Conservation (phyloP, 768 basidiomycete species). For the Floccularia luteovirens region DNA sequence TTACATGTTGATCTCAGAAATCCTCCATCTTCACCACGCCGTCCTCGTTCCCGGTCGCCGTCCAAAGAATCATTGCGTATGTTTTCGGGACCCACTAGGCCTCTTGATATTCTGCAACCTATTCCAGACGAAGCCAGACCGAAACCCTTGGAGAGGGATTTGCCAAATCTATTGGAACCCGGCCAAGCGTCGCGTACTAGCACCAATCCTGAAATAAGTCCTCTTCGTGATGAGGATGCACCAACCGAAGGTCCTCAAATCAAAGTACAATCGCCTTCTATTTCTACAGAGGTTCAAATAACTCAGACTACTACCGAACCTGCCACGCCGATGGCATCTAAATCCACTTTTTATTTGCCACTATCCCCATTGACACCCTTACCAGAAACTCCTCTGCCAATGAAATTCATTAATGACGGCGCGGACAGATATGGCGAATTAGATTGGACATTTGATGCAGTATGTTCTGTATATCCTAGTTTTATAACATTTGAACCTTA, state of each 20-base stretch:
- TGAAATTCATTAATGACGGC: conserved; percentile 6
- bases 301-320: too few relatives aligned
- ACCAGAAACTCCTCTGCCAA: conserved; percentile 35
- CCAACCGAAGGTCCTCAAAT: too few relatives aligned
- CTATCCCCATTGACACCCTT: conserved; percentile 33
- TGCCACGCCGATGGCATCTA: neutral
- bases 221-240: too few relatives aligned
- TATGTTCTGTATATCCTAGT: too few relatives aligned
- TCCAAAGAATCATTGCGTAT: conserved; percentile 31
- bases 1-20: conserved; percentile 36
- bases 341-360: neutral
- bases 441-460: conserved; percentile 15
- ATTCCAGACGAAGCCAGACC: conserved; percentile 13
- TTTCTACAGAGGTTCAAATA: too few relatives aligned
- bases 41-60: conserved; percentile 32
- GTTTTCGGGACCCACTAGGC: conserved; percentile 10
- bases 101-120: conserved; percentile 8
- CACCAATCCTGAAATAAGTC: too few relatives aligned
- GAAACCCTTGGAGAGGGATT: too few relatives aligned
- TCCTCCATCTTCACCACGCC: conserved; percentile 30
- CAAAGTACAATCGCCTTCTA: too few relatives aligned
- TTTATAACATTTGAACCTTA: neutral
- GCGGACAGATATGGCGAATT: conserved; percentile 13
- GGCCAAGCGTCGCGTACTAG: too few relatives aligned
- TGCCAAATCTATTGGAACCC: too few relatives aligned